A percentile compares a stretch with the other conserved stretches of the same genome.
phyloP scores from a whole-genome alignment of 2,329 filamentous ascomycete species.

The Fusarium sp. region DNA sequence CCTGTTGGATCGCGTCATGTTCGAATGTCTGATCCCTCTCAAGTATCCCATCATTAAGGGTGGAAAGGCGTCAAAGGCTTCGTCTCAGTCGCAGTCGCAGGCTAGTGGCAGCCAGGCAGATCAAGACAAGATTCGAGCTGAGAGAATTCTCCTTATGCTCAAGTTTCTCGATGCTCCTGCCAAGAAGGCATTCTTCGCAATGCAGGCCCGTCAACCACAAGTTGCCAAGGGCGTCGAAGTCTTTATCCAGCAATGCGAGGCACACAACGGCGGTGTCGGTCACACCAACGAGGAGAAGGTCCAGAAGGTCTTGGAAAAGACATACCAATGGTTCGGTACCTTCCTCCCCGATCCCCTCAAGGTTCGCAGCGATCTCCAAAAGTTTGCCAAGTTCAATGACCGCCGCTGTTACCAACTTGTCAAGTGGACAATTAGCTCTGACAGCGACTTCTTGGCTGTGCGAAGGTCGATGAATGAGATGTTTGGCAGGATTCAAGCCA shows the following conservation, averaged over 20 bases:
- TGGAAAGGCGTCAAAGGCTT: conserved; percentile 65
- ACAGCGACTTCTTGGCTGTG: conserved; percentile 92
- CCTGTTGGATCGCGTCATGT: conserved; percentile 82
- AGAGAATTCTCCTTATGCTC: conserved; percentile 83
- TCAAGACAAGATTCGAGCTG: conserved; percentile 78
- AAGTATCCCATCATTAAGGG: conserved; percentile 74
- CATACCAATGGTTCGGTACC: conserved; percentile 75
- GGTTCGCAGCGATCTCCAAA: conserved; percentile 79
- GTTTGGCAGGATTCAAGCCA: conserved; percentile 77
- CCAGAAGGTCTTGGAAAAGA: conserved; percentile 73
- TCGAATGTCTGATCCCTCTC: conserved; percentile 89
- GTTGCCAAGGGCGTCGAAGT: conserved; percentile 75
- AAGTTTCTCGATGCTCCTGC: conserved; percentile 78
- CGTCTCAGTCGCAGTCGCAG: conserved; percentile 61
- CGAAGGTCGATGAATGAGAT: conserved; percentile 90
- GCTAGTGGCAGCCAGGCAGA: conserved; percentile 62
- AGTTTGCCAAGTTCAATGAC: conserved; percentile 90
- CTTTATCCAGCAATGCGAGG: conserved; percentile 85
- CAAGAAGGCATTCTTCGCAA: conserved; percentile 86
- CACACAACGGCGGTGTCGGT: conserved; percentile 86
- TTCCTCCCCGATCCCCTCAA: conserved; percentile 78
- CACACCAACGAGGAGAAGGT: conserved; percentile 73
- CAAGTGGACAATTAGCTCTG: conserved; percentile 81
- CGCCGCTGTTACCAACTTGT: conserved; percentile 89
- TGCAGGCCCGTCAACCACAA: conserved; percentile 78